Evolutionary conservation across 768 basidiomycete genomes (phyloP).

Genomic region (Hericium rajendrae): DNA sequence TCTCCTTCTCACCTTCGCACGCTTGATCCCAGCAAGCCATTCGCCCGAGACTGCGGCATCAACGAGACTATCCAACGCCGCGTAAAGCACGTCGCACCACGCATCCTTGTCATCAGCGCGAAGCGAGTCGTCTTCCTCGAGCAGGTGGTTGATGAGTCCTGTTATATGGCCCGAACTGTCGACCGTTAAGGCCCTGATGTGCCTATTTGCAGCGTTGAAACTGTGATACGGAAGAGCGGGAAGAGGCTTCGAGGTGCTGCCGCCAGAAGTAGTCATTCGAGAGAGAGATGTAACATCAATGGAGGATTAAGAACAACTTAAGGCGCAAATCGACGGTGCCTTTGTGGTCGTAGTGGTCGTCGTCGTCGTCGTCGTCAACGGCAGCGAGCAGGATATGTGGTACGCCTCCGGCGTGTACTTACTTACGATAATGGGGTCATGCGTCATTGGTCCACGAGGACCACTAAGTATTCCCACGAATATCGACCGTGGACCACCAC

Average conservation of each 20-base stretch:
- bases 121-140: constrained; percentile 7
- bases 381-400: not conserved
- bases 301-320: not conserved
- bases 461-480: no score
- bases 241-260: not conserved
- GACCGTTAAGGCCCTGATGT: constrained; percentile 2
- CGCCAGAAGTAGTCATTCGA: constrained; percentile 2
- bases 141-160: not conserved
- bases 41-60: not conserved
- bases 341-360: not conserved
- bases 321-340: not conserved
- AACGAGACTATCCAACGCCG: constrained; percentile 7
- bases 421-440: no score
- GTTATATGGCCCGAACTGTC: constrained; percentile 6
- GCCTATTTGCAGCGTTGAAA: not conserved
- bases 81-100: constrained; percentile 4
- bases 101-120: constrained; percentile 4
- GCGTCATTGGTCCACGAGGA: not conserved
- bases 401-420: no score
- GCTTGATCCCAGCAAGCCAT: constrained; percentile 8
- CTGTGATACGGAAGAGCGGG: not conserved
- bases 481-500: no score
- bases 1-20: constrained; percentile 4
- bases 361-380: not conserved
- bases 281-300: not conserved